Evolutionary conservation across 108 stramenopile genomes (phyloP).

Genomic region (Stephanodiscus minutulus): DNA sequence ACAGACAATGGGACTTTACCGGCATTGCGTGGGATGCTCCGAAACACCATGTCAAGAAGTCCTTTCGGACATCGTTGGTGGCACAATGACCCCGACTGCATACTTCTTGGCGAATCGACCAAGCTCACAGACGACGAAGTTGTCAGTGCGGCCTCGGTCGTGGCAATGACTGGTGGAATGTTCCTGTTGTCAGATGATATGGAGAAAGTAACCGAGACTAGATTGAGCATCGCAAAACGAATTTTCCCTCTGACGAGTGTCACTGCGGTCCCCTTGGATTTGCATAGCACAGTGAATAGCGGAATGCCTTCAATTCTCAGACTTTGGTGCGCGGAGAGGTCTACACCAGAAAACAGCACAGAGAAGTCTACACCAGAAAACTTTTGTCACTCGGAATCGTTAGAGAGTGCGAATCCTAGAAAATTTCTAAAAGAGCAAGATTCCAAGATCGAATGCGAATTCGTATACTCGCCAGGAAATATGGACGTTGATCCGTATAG

Average conservation of each 20-base stretch:
- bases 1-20: conserved; percentile 87
- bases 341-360: conserved; percentile 7
- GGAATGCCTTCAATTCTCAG: conserved; percentile 80
- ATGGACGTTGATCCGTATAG: conserved; percentile 56
- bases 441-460: conserved; percentile 40
- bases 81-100: conserved; percentile 96
- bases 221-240: conserved; percentile 70
- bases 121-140: conserved; percentile 85
- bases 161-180: conserved; percentile 94
- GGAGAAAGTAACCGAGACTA: conserved; percentile 64
- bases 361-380: neutral
- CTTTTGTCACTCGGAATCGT: neutral
- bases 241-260: conserved; percentile 86
- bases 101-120: conserved; percentile 86
- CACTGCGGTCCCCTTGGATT: conserved; percentile 77
- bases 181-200: conserved; percentile 88
- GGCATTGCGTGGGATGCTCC: conserved; percentile 84
- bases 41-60: conserved; percentile 85
- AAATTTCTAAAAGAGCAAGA: conserved; percentile 35
- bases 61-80: conserved; percentile 88
- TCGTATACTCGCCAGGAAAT: conserved; percentile 32
- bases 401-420: neutral
- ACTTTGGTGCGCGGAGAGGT: conserved; percentile 83
- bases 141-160: conserved; percentile 81
- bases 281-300: conserved; percentile 71